Conservation (phyloP, 116 monocot species). For the Iris pallida region DNA sequence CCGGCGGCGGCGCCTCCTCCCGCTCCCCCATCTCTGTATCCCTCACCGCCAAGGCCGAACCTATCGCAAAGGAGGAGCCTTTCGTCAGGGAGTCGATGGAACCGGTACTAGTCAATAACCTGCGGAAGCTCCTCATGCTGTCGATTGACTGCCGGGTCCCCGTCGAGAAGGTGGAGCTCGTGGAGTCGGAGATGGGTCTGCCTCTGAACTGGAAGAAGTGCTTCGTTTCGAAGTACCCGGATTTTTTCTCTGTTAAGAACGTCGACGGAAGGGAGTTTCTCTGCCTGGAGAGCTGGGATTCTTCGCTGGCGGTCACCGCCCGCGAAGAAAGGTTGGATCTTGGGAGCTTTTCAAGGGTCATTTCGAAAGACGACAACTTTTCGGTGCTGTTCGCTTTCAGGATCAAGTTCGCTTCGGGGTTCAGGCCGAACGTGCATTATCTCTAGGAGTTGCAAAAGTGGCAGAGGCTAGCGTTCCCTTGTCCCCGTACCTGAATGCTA, state of each 20-base stretch:
- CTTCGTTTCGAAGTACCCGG: no score
- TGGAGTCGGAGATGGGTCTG: no score
- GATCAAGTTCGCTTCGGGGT: slow-evolving; percentile 50
- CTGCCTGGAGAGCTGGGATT: no score
- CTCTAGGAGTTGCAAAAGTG: slow-evolving; percentile 70
- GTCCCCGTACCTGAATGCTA: slow-evolving; percentile 83
- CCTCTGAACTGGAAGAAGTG: no score
- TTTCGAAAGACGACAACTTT: no score
- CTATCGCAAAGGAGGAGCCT: slow-evolving; percentile 42
- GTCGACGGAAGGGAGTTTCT: no score
- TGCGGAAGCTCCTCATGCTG: slow-evolving; percentile 86
- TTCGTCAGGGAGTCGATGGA: slow-evolving; percentile 60
- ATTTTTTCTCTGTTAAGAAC: no score
- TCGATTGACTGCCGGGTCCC: slow-evolving; percentile 79
- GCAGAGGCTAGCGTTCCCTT: slow-evolving; percentile 93
- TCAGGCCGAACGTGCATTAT: slow-evolving; percentile 49
- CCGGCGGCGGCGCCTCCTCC: slow-evolving; percentile 30
- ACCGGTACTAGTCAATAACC: slow-evolving; percentile 56
- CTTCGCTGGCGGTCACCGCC: no score
- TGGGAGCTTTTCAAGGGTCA: no score
- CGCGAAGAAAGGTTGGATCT: no score
- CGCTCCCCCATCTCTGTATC: slow-evolving; percentile 55
- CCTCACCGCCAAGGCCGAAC: slow-evolving; percentile 50
- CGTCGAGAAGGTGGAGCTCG: no score
- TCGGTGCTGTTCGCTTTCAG: slow-evolving; percentile 63